Evolutionary conservation across 1,139 yeast genomes (phyloP).

Genomic region (Sporopachydermia cereana): DNA sequence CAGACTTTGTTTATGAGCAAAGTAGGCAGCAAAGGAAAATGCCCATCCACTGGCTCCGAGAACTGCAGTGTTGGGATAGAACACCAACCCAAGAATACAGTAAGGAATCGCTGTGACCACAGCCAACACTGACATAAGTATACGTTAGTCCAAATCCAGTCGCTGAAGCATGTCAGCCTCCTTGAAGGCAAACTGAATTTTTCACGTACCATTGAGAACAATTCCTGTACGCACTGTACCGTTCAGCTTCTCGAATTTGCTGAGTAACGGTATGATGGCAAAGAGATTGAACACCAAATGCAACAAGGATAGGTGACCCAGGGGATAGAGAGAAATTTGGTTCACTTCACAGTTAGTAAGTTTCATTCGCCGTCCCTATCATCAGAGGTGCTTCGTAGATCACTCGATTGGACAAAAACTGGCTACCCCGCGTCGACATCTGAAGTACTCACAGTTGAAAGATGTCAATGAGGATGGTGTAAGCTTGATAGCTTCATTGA

Average conservation of each 20-base stretch:
- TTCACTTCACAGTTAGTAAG: slow-evolving; percentile 34
- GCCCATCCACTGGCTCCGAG: slow-evolving; percentile 69
- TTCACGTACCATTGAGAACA: slow-evolving; percentile 40
- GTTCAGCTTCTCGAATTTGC: slow-evolving; percentile 52
- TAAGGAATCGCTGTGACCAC: slow-evolving; percentile 60
- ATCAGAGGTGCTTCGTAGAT: slow-evolving; percentile 10
- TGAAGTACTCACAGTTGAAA: slow-evolving; percentile 29
- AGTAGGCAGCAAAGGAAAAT: slow-evolving; percentile 58
- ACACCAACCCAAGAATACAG: slow-evolving; percentile 41
- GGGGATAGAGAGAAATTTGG: slow-evolving; percentile 62
- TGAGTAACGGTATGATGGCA: slow-evolving; percentile 48
- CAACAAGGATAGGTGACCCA: slow-evolving; percentile 49
- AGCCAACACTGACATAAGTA: slow-evolving; percentile 37
- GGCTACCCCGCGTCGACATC: neutral
- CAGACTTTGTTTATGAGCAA: slow-evolving; percentile 47
- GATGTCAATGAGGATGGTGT: slow-evolving; percentile 46
- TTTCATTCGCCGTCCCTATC: too few relatives aligned
- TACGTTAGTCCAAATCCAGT: neutral
- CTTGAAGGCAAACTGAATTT: too few relatives aligned
- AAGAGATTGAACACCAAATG: slow-evolving; percentile 58
- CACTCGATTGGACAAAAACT: neutral
- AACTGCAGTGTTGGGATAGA: slow-evolving; percentile 44
- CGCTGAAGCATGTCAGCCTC: neutral
- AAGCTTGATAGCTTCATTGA: slow-evolving; percentile 31
- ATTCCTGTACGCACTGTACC: slow-evolving; percentile 88